Evolutionary conservation across 2,329 filamentous ascomycete genomes (phyloP).

Genomic region (Pseudogymnoascus sp.): DNA sequence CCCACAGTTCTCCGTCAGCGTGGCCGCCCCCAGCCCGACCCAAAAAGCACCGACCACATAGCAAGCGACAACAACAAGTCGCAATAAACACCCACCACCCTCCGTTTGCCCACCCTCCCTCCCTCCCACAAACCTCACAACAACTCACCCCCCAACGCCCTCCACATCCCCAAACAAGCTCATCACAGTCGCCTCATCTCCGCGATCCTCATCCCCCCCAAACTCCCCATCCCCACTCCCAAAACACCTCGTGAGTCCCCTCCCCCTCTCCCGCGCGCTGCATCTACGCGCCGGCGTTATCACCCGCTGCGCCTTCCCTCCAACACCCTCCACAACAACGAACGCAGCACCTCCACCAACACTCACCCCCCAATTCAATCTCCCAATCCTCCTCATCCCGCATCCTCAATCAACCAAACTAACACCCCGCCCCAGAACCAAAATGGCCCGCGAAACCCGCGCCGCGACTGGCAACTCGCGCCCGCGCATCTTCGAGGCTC

Average conservation of each 20-base stretch:
- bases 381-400: neutral
- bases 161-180: neutral
- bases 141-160: neutral
- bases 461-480: constrained; percentile 12
- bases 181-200: neutral
- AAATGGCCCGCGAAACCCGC: constrained; percentile 12
- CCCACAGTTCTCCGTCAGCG: neutral
- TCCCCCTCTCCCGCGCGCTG: neutral
- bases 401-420: neutral
- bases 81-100: neutral
- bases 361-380: neutral
- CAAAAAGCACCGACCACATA: constrained; percentile 5
- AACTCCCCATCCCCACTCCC: neutral
- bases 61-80: constrained; percentile 6
- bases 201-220: neutral
- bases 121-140: neutral
- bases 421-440: neutral
- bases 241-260: neutral
- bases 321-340: neutral
- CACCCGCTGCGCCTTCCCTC: neutral
- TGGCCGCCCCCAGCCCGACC: neutral
- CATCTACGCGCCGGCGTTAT: neutral
- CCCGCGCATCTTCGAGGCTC: constrained; percentile 9
- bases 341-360: neutral
- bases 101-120: constrained; percentile 1